A percentile compares a stretch with the other conserved stretches of the same genome.
Evolutionary conservation across 1,284 basidiomycete genomes (phyloP).

Genomic region (Cryptococcus neoformans): DNA sequence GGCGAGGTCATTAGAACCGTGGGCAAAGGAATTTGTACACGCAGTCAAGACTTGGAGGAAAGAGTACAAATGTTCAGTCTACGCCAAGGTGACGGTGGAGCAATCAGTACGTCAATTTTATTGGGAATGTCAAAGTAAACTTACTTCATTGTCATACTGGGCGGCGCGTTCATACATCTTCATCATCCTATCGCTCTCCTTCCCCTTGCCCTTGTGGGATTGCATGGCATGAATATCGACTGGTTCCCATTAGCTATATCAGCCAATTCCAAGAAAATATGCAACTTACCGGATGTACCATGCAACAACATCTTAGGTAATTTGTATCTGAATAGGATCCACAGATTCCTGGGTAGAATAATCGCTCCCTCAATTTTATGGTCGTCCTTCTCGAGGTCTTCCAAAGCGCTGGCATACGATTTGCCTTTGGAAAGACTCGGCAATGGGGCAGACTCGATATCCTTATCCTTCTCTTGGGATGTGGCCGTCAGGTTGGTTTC

Average conservation of each 20-base stretch:
- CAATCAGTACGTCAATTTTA: not conserved
- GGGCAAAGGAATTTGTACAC: conserved; percentile 55
- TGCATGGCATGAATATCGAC: conserved; percentile 50
- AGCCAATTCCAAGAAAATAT: not conserved
- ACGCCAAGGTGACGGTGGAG: conserved; percentile 3
- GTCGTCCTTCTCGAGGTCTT: conserved; percentile 29
- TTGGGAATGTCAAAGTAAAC: not conserved
- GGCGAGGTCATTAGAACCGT: conserved; percentile 50
- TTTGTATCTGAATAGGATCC: conserved; percentile 48
- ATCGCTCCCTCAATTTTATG: conserved; percentile 34
- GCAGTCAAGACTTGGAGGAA: conserved; percentile 56
- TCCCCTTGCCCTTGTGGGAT: conserved; percentile 23
- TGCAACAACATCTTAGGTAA: conserved; percentile 31
- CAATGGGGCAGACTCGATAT: conserved; percentile 1
- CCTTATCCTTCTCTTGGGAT: conserved; percentile 3
- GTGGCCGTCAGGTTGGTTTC: not conserved
- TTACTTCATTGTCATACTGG: conserved; percentile 50
- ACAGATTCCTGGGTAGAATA: conserved; percentile 49
- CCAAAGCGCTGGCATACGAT: conserved; percentile 11
- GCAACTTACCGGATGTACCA: conserved; percentile 21
- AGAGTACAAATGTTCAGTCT: conserved; percentile 53
- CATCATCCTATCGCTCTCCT: conserved; percentile 40
- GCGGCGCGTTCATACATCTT: conserved; percentile 47
- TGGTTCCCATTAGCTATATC: not conserved
- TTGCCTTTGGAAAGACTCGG: not conserved